Evolutionary conservation across 164 flowering plant genomes (phyloP), one percentile per base, ranked within the genome.

Genomic region (Tetrastigma voinierianum): DNA sequence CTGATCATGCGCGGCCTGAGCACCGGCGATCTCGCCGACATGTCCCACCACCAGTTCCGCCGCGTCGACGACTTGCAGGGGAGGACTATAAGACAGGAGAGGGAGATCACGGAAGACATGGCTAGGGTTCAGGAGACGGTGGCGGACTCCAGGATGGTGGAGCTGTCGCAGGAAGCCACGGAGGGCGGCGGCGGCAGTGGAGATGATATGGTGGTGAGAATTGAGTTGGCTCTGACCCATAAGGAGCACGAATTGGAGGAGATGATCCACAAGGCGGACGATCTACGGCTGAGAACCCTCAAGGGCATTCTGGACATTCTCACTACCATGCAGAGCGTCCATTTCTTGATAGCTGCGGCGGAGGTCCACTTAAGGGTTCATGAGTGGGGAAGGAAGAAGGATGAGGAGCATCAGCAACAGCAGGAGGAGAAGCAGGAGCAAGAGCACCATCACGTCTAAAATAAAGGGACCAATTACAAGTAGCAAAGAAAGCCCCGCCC

Each of bases 321-420:
- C 53, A 67, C 47, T 32, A 86, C 87, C 6, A 52, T 59, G 9
- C 95, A 87, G 66, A 83, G 78, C 49, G 85, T 81, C 18, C 80
- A 87, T 74, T 89, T 81, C 76, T 66, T 87, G 84, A 83, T 87
- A 49, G 90, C 87, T 44, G 90, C 94, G 3, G 86, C 85, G 16
- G 88, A 82, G 80, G 57, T 89, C 62, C 90, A 87, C 57, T 46
- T 82, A 46, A 74, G 87, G 77, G 7, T 89, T 25, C 95, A 80
- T 52, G 86, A 84, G 2, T 88, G 87, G 91, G 95, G 91, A 0
- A 67, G 64, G 79, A 63, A 66, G 66, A 65, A 61, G 49, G 84
- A 81, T 23, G 68, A 55, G 19, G 6, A 32, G 40, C 40, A 32
- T 4, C 40, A 32, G 6, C 40, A 32, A n/a, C n/a, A n/a, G n/a